Percentiles rank a stretch among this genome's conserved stretches.
phyloP scores from a whole-genome alignment of 139 green algal species.

The Marvania coccoides region DNA sequence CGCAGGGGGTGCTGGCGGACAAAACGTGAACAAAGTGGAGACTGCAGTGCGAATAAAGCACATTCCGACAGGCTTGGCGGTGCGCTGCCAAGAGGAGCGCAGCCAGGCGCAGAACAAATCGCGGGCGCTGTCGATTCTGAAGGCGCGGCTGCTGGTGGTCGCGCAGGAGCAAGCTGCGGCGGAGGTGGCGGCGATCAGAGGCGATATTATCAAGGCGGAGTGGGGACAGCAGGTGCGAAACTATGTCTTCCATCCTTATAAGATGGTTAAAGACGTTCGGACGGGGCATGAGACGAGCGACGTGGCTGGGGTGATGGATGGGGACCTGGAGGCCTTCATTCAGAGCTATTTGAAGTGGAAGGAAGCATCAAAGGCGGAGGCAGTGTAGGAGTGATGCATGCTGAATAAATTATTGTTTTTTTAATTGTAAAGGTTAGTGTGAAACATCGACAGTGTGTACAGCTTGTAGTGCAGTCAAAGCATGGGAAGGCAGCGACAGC shows the following conservation, averaged over 20 bases:
- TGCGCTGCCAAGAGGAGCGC: conserved; percentile 76
- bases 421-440: no score
- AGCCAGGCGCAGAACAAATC: conserved; percentile 50
- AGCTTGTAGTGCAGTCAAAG: no score
- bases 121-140: conserved; percentile 57
- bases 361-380: background rate
- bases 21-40: conserved; percentile 99
- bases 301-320: conserved; percentile 67
- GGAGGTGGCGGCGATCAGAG: conserved; percentile 77
- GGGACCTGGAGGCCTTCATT: conserved; percentile 38
- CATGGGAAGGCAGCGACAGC: no score
- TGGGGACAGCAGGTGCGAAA: conserved; percentile 97
- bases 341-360: background rate
- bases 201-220: conserved; percentile 86
- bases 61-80: conserved; percentile 77
- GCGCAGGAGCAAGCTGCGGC: conserved; percentile 69
- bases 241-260: conserved; percentile 97
- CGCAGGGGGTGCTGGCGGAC: conserved; percentile 67
- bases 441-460: no score
- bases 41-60: conserved; percentile 86
- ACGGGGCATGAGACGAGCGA: conserved; percentile 60
- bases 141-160: conserved; percentile 78
- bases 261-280: conserved; percentile 90
- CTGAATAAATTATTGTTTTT: no score
- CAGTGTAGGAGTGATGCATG: no score